phyloP scores from a whole-genome alignment of 345 rosid genomes.

The Gossypium ekmanianum region DNA sequence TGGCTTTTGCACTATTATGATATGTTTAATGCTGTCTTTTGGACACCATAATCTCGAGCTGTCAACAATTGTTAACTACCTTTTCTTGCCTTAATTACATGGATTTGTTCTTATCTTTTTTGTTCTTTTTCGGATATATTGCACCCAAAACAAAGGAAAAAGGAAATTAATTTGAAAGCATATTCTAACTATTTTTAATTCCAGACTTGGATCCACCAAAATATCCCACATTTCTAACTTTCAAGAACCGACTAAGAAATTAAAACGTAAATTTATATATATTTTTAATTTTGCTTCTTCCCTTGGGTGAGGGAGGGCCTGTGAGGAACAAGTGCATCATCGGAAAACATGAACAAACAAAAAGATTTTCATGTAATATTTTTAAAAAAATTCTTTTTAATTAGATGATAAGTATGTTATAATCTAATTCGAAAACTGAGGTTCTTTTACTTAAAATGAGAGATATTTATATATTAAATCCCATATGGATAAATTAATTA shows the following conservation, averaged over 20 bases:
- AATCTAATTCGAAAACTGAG: too few species aligned
- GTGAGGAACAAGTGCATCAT: too few species aligned
- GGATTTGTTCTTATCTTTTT: not conserved
- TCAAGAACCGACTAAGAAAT: conserved; percentile 62
- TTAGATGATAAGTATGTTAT: too few species aligned
- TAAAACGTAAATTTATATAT: conserved; percentile 40
- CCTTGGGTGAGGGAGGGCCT: not conserved
- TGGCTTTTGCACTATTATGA: not conserved
- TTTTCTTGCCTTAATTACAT: not conserved
- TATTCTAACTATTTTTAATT: conserved; percentile 27
- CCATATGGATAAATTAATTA: not conserved
- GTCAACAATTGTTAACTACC: not conserved
- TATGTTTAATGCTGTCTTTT: not conserved
- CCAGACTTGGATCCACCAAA: conserved; percentile 31
- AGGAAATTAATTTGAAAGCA: not conserved
- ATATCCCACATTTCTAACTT: conserved; percentile 47
- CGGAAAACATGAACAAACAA: too few species aligned
- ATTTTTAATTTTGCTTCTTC: conserved; percentile 3
- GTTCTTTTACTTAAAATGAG: too few species aligned
- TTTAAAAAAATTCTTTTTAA: too few species aligned
- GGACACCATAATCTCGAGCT: not conserved
- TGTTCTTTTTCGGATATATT: not conserved
- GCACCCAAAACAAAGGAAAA: not conserved
- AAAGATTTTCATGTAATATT: too few species aligned
- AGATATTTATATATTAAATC: not conserved